Conservation (phyloP, 352 stramenopile species). For the Globisporangium barbulae region DNA sequence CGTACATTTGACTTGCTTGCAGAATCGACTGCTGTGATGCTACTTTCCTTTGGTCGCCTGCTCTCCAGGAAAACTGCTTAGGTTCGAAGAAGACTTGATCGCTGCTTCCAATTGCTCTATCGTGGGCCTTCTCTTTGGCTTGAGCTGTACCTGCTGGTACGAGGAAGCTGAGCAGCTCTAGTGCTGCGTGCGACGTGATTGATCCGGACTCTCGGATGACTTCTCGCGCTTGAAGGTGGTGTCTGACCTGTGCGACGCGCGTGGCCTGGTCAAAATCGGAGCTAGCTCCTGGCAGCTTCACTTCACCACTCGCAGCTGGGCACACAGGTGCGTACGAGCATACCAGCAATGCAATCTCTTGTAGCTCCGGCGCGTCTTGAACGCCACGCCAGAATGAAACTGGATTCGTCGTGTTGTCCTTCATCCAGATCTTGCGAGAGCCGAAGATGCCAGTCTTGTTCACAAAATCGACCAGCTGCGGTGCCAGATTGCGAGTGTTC, state of each 20-base stretch:
- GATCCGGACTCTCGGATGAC: background rate
- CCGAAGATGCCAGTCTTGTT: constrained; percentile 8
- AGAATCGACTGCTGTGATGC: background rate
- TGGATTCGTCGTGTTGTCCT: constrained; percentile 1
- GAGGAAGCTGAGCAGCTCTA: constrained; percentile 13
- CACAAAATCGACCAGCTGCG: constrained; percentile 10
- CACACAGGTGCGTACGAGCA: constrained; percentile 13
- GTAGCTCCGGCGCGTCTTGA: constrained; percentile 10
- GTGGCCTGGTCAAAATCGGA: background rate
- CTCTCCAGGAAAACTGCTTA: constrained; percentile 5
- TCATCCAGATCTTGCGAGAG: background rate
- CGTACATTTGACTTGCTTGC: constrained; percentile 6
- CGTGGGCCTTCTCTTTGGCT: background rate
- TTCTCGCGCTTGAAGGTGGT: constrained; percentile 6
- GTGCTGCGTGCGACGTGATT: background rate
- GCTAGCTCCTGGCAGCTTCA: background rate
- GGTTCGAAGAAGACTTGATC: background rate
- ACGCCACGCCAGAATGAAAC: constrained; percentile 15
- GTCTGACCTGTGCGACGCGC: constrained; percentile 12
- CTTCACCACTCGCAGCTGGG: background rate
- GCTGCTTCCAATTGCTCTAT: background rate
- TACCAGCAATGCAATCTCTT: constrained; percentile 13
- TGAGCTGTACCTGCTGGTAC: background rate
- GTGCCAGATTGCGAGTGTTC: background rate
- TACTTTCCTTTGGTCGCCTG: background rate